These are phyloP conservation scores for Xylariales sp. DNA, from an alignment of 2,329 filamentous ascomycete species.

Conservation along the genomic window DNA sequence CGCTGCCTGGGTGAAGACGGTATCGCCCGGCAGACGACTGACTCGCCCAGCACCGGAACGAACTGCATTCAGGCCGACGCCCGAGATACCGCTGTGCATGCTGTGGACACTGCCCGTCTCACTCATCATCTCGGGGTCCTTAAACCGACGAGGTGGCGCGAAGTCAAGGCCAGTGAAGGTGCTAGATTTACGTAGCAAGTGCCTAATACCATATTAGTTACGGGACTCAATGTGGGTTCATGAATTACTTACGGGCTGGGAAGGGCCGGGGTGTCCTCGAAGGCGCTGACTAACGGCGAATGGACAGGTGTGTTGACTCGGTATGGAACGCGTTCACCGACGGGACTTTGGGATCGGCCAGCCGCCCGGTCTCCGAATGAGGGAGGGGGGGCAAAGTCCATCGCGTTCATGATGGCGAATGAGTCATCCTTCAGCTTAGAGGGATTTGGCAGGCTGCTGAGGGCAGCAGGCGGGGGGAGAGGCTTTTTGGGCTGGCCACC, in stretches of 20 bases:
- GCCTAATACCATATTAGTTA: constrained; percentile 59
- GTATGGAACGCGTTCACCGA: constrained; percentile 76
- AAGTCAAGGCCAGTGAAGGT: constrained; percentile 86
- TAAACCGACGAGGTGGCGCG: constrained; percentile 80
- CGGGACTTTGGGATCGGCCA: constrained; percentile 74
- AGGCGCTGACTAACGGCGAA: constrained; percentile 83
- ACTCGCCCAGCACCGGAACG: constrained; percentile 87
- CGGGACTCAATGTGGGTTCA: neutral
- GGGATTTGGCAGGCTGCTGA: constrained; percentile 85
- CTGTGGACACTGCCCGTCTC: constrained; percentile 76
- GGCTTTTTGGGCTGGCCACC: constrained; percentile 57
- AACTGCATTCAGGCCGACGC: constrained; percentile 75
- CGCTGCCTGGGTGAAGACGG: constrained; percentile 80
- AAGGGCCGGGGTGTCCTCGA: constrained; percentile 85
- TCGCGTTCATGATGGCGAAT: constrained; percentile 73
- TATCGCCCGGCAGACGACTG: constrained; percentile 83
- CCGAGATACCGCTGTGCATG: constrained; percentile 82
- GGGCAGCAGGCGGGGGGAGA: constrained; percentile 76
- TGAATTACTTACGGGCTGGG: constrained; percentile 84
- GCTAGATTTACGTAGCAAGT: constrained; percentile 78
- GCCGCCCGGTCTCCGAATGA: constrained; percentile 73
- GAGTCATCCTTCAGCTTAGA: constrained; percentile 85
- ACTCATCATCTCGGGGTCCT: constrained; percentile 69
- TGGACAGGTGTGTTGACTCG: constrained; percentile 77
- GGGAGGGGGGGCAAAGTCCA: constrained; percentile 88